Evolutionary conservation across 441 rosid genomes (phyloP).

Genomic region (Aleurites moluccanus): DNA sequence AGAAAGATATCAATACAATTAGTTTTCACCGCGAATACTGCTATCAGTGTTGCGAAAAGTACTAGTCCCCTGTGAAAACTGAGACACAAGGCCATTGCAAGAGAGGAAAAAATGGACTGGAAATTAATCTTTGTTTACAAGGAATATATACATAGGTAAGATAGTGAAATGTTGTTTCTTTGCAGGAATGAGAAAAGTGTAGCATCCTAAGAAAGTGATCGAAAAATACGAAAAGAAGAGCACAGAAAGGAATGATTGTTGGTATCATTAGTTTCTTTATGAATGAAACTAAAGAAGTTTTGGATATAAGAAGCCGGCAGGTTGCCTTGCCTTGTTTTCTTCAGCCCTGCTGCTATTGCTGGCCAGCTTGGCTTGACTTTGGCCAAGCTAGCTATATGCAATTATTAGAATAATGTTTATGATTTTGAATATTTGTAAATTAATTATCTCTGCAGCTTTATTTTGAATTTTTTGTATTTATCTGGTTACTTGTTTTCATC

Average conservation of each 20-base stretch:
- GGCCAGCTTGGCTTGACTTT: not conserved
- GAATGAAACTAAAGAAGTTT: not conserved
- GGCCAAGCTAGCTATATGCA: not conserved
- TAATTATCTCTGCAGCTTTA: too few species aligned
- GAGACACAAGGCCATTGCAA: slow-evolving; percentile 21
- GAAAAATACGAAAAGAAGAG: not conserved
- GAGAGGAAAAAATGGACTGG: not conserved
- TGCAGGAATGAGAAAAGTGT: too few species aligned
- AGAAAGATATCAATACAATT: slow-evolving; percentile 35
- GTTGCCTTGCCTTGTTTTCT: not conserved
- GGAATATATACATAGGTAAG: not conserved
- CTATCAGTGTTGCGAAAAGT: slow-evolving; percentile 15
- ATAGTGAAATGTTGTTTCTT: too few species aligned
- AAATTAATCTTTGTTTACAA: not conserved
- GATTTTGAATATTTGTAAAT: too few species aligned
- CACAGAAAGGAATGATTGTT: not conserved
- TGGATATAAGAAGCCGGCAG: not conserved
- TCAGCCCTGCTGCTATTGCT: not conserved
- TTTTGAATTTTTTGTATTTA: too few species aligned
- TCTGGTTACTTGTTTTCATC: too few species aligned
- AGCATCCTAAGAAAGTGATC: not conserved
- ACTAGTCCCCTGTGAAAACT: slow-evolving; percentile 14
- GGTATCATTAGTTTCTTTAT: too few species aligned
- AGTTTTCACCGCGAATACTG: slow-evolving; percentile 1
- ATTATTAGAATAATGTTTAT: too few species aligned